These are phyloP conservation scores for Fraxinus latifolia DNA, from an alignment of 305 asterid species.

Conservation along the genomic window DNA sequence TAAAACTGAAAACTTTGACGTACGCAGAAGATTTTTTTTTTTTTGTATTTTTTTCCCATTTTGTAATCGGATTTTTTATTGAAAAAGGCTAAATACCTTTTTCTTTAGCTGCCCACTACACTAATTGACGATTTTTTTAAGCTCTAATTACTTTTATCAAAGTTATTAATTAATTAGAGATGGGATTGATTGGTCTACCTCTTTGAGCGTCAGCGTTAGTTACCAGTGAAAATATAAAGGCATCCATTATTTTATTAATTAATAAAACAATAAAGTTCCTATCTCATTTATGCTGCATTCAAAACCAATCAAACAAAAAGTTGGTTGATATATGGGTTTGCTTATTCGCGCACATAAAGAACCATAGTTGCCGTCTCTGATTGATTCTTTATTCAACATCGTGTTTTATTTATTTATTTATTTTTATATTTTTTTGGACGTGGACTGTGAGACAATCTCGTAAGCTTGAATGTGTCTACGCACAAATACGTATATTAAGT, in stretches of 20 bases:
- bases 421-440: neutral
- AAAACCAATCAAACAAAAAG: slow-evolving; percentile 21
- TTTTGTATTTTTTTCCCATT: too few species aligned
- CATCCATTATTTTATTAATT: slow-evolving; percentile 12
- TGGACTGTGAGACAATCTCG: neutral
- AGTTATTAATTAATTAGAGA: slow-evolving; percentile 24
- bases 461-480: too few species aligned
- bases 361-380: slow-evolving; percentile 36
- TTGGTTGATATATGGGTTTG: slow-evolving; percentile 23
- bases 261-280: slow-evolving; percentile 26
- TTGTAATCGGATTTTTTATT: neutral
- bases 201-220: slow-evolving; percentile 11
- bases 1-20: too few species aligned
- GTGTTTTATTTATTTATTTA: neutral
- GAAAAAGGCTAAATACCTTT: neutral
- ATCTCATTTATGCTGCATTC: slow-evolving; percentile 24
- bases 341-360: slow-evolving; percentile 23
- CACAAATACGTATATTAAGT: too few species aligned
- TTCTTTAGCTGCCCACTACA: slow-evolving; percentile 32
- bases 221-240: slow-evolving; percentile 7
- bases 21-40: too few species aligned
- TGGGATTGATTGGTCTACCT: slow-evolving; percentile 35
- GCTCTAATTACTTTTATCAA: slow-evolving; percentile 20
- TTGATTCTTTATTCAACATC: slow-evolving; percentile 28
- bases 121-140: neutral